Base-by-base conservation (phyloP, 2,329 filamentous ascomycete species). In the Fusarium miscanthi region DNA sequence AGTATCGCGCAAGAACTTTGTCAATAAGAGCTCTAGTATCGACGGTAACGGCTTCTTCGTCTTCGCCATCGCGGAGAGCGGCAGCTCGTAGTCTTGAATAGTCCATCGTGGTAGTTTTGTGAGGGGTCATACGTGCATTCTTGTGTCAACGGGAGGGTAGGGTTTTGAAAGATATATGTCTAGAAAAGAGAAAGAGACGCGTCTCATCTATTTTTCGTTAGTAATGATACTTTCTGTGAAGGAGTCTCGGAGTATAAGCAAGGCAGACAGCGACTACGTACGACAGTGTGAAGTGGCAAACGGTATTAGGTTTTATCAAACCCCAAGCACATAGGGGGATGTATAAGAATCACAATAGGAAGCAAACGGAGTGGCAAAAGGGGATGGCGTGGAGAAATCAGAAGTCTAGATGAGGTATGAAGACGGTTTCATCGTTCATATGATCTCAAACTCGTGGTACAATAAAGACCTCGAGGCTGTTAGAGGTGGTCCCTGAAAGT, bases 21-120 rank as follows among this genome's bases (percentile, higher is more conserved):
- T 98, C 97, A 80, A 99, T 99, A 76, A 99, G 84, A 46, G 96
- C 96, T 78, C 97, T 89, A 53, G 96, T 99, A 80, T 99, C 97
- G 78, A 99, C 96, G 2, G 96, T 99, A 63, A 99, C 96, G 45
- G 96, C 96, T 82, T 98, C 96, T 82, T 98, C 96, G 76, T 97
- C 94, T 69, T 94, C 93, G 74, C 93, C 93, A 63, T 94, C 92
- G 63, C 89, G 90, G 85, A 99, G 89, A 31, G 96, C 96, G 77
- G 94, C 93, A 75, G 95, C 94, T 79, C 94, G 93, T 73, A 99
- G 87, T 78, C 92, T 89, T 40, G 90, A 88, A 78, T 92, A 92
- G 81, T 93, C 91, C 91, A 94, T 93, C 37, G 74, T 78, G 51
- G 48, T 31, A 59, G 19, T 33, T 33, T 49, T 54, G 46, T 64